Evolutionary conservation across 768 basidiomycete species (phyloP).

Genomic region (Lyophyllum semitale): DNA sequence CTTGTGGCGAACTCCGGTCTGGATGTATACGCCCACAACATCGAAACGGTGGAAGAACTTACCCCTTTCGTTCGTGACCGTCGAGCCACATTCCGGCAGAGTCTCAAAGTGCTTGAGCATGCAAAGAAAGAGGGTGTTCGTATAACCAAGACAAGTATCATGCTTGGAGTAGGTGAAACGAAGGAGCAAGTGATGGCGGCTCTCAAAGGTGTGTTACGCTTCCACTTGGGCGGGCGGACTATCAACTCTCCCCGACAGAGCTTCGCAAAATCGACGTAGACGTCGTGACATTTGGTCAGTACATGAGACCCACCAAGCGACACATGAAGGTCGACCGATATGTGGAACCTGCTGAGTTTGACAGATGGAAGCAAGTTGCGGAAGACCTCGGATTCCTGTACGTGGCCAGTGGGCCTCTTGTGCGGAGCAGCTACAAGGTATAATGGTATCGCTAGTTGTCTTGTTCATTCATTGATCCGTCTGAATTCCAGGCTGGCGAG

Average conservation of each 20-base stretch:
- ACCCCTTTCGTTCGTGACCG: constrained; percentile 96
- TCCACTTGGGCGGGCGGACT: background rate
- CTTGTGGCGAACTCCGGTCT: constrained; percentile 89
- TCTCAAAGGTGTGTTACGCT: constrained; percentile 60
- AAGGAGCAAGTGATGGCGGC: constrained; percentile 81
- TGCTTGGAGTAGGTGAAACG: constrained; percentile 95
- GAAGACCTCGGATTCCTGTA: constrained; percentile 96
- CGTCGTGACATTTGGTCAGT: constrained; percentile 98
- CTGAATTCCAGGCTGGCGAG: constrained; percentile 79
- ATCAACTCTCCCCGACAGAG: constrained; percentile 50
- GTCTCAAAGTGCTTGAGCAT: constrained; percentile 75
- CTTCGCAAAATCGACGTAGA: constrained; percentile 88
- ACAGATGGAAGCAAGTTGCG: constrained; percentile 85
- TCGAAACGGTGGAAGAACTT: constrained; percentile 93
- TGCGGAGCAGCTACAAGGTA: constrained; percentile 97
- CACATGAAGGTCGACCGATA: constrained; percentile 99
- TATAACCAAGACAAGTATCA: constrained; percentile 97
- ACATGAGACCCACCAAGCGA: constrained; percentile 98
- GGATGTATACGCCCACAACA: constrained; percentile 97
- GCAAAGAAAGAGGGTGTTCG: constrained; percentile 84
- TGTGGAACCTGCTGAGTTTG: constrained; percentile 92
- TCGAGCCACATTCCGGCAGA: constrained; percentile 87
- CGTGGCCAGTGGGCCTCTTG: constrained; percentile 94
- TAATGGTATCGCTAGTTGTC: constrained; percentile 19
- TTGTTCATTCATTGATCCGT: background rate